These are phyloP conservation scores for Podaxis sp. DNA, from an alignment of 768 basidiomycete species.

Conservation along the genomic window DNA sequence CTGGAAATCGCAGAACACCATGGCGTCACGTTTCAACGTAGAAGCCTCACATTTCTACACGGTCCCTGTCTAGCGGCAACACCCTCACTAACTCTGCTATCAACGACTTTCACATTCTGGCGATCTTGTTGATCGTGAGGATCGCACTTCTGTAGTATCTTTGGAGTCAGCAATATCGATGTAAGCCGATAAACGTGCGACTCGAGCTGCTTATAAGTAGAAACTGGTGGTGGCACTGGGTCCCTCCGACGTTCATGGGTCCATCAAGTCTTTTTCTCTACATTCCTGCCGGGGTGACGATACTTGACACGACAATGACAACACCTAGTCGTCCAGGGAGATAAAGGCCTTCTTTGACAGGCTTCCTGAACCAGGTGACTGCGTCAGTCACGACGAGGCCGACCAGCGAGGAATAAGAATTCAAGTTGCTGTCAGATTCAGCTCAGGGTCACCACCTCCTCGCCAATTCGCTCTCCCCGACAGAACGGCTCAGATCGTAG, in stretches of 20 bases:
- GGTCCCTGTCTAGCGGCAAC: background rate
- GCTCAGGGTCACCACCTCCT: background rate
- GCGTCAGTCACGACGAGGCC: background rate
- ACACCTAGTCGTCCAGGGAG: background rate
- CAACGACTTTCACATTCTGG: background rate
- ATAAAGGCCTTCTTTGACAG: background rate
- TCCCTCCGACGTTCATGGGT: background rate
- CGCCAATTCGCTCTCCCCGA: background rate
- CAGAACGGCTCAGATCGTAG: background rate
- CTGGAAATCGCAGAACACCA: conserved; percentile 19
- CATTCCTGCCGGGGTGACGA: background rate
- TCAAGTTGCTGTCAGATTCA: background rate
- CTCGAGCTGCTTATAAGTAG: background rate
- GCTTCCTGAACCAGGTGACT: background rate
- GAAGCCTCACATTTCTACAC: conserved; percentile 31
- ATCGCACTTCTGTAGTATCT: background rate
- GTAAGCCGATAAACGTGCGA: background rate
- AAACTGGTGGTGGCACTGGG: background rate
- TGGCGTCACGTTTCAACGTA: conserved; percentile 27
- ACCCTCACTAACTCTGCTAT: background rate
- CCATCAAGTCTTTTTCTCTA: background rate
- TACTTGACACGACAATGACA: background rate
- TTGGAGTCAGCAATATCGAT: background rate
- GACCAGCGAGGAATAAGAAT: background rate
- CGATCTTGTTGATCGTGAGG: background rate